Conservation (phyloP, 140 eudicot genomes). For the Eryngium alpinum region DNA sequence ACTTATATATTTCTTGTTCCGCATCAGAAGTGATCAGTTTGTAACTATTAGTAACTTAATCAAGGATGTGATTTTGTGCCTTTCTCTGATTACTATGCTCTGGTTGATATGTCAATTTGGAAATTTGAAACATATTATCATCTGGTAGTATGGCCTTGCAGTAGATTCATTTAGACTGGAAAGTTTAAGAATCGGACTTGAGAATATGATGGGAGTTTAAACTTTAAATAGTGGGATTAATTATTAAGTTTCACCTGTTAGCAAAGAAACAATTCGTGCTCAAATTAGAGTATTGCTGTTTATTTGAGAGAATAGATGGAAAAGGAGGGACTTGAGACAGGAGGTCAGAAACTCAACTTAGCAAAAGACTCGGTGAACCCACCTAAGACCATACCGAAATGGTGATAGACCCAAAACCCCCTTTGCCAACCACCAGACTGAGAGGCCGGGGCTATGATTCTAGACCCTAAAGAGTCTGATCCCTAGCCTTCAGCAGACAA, state of each 20-base stretch:
- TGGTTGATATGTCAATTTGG: neutral
- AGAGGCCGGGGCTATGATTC: too few species aligned
- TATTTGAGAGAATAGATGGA: neutral
- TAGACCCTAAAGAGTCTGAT: too few species aligned
- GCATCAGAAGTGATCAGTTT: neutral
- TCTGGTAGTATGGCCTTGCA: neutral
- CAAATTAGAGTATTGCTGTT: neutral
- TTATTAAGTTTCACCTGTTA: neutral
- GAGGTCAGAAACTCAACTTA: too few species aligned
- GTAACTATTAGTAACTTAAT: neutral
- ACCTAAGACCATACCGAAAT: too few species aligned
- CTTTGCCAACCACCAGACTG: too few species aligned
- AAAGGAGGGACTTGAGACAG: too few species aligned
- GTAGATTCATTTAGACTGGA: neutral
- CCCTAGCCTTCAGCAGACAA: too few species aligned
- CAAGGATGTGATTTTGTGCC: neutral
- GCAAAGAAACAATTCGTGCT: neutral
- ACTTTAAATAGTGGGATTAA: neutral
- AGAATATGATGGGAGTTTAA: neutral
- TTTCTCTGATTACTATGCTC: neutral
- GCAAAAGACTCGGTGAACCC: too few species aligned
- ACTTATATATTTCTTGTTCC: too few species aligned
- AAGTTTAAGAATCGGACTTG: neutral
- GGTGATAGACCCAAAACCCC: too few species aligned
- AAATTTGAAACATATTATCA: too few species aligned